phyloP scores from a whole-genome alignment of 768 basidiomycete species.

The Mycena latifolia region DNA sequence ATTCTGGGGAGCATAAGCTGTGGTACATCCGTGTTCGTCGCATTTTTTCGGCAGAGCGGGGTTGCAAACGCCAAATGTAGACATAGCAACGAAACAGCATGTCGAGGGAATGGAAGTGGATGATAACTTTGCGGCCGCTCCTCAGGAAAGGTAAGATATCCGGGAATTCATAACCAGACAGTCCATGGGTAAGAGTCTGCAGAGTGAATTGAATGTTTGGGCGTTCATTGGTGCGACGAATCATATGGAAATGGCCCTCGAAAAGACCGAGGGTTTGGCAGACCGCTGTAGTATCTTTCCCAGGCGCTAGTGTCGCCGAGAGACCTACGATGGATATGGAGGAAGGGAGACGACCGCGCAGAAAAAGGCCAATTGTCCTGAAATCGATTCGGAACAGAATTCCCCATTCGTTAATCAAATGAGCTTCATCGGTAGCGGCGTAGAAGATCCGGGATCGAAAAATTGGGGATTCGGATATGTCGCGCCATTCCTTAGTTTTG shows the following conservation, averaged over 20 bases:
- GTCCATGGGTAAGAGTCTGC: no score
- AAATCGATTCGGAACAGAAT: background rate
- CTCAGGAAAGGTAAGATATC: background rate
- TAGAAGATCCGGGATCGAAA: background rate
- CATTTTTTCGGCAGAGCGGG: background rate
- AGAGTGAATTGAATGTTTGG: no score
- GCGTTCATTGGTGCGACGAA: no score
- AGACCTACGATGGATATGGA: no score
- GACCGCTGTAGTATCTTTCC: no score
- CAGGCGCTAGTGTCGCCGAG: no score
- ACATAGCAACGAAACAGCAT: background rate
- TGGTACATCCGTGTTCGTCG: background rate
- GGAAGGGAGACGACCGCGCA: no score
- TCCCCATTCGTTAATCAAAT: background rate
- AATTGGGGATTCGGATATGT: background rate
- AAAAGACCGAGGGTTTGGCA: no score
- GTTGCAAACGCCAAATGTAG: background rate
- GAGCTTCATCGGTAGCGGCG: background rate
- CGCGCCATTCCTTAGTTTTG: background rate
- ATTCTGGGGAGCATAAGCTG: background rate
- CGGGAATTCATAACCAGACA: background rate
- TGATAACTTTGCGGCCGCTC: background rate
- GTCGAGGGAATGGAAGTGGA: background rate
- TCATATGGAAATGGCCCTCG: no score
- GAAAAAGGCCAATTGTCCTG: background rate